Percentiles rank a stretch among this genome's conserved stretches.
Evolutionary conservation across 805 yeast genomes (phyloP).

Genomic region (Saccharomycopsis olivae): DNA sequence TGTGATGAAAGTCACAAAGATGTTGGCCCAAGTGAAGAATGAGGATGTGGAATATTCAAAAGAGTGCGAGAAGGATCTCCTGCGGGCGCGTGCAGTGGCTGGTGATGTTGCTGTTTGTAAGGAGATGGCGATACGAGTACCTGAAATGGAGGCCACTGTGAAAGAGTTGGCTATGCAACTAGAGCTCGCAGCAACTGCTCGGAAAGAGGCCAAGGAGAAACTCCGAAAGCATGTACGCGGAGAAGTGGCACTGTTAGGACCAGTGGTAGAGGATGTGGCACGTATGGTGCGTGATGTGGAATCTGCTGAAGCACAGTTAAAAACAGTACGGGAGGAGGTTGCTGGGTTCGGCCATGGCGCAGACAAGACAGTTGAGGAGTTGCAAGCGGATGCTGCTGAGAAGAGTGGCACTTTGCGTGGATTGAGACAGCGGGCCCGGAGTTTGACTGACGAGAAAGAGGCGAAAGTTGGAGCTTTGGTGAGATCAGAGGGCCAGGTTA

Average conservation of each 20-base stretch:
- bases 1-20: conserved; percentile 14
- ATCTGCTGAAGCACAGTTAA: conserved; percentile 23
- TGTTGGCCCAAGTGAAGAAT: conserved; percentile 5
- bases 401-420: conserved; percentile 31
- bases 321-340: conserved; percentile 26
- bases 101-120: conserved; percentile 7
- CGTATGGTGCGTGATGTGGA: conserved; percentile 27
- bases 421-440: conserved; percentile 27
- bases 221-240: conserved; percentile 2
- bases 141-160: conserved; percentile 15
- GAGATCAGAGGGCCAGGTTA: conserved; percentile 37
- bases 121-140: conserved; percentile 10
- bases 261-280: conserved; percentile 27
- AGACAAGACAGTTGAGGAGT: conserved; percentile 29
- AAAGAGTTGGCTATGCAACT: conserved; percentile 19
- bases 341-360: conserved; percentile 19
- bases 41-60: conserved; percentile 20
- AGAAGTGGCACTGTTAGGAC: conserved; percentile 16
- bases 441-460: conserved; percentile 34
- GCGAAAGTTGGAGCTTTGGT: conserved; percentile 32
- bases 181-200: not conserved
- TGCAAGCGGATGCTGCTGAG: conserved; percentile 34
- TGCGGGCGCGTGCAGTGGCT: conserved; percentile 7
- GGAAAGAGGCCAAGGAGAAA: conserved; percentile 10
- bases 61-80: conserved; percentile 24